Evolutionary conservation across 2,329 filamentous ascomycete species (phyloP), one percentile per base, ranked within the genome.

Genomic region (Atkinsonella texensis): DNA sequence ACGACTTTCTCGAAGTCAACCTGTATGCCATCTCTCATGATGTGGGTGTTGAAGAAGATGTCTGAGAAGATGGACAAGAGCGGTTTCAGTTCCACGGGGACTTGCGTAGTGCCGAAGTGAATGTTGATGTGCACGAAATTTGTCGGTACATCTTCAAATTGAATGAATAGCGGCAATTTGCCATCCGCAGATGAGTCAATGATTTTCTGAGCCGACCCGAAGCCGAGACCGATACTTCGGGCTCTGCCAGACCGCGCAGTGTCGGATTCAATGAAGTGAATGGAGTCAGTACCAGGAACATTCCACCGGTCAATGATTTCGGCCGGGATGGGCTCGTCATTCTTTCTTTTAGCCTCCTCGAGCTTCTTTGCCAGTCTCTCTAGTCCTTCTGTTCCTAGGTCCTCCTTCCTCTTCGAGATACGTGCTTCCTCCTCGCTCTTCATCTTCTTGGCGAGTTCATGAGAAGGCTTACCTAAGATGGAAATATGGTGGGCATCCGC

Each of bases 1-100:
- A 97, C 89, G 3, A 97, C 87, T 55, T 95, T 81, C 65, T 97
- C 93, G 60, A 97, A 98, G 46, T 85, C 83, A 32, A 98, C 72
- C 23, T 78, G 79, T 63, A 88, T 76, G 43, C 87, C 89, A 59
- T 89, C 77, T 32, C 84, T 82, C 60, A 77, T 75, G 54, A 98
- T 84, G 2, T 91, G 93, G 0, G 89, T 89, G 63, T 89, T 91
- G 75, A 97, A 98, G 72, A 97, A 95, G 62, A 91, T 93, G 63
- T 90, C 87, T 32, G 83, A 83, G 62, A 95, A 97, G 41, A 97
- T 76, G 3, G 84, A 78, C 46, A 97, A 74, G 20, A 98, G 70
- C 3, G 93, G 93, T 63, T 91, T 89, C 53, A 91, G 77, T 56
- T 90, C 80, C n/a, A 85, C 77, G 0, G 90, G 88, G 1, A 96